phyloP scores from a whole-genome alignment of 2,329 filamentous ascomycete genomes.

The Colletotrichum truncatum region DNA sequence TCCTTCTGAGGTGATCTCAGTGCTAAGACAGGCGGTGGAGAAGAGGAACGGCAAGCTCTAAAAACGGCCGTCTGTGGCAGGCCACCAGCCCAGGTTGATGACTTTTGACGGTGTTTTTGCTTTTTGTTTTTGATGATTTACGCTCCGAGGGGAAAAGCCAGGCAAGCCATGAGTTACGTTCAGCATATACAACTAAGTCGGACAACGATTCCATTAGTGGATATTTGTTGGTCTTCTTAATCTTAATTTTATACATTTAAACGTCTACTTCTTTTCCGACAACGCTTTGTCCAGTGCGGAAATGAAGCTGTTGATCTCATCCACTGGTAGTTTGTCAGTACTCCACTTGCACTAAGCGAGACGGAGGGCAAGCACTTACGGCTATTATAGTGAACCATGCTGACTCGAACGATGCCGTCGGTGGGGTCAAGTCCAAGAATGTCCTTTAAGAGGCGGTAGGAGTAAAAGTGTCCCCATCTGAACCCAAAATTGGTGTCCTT shows the following conservation, averaged over 20 bases:
- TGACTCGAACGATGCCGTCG: slow-evolving; percentile 74
- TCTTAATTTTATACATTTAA: slow-evolving; percentile 11
- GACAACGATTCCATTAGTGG: background rate
- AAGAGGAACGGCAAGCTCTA: slow-evolving; percentile 55
- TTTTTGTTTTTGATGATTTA: background rate
- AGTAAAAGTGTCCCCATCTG: slow-evolving; percentile 76
- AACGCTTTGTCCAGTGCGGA: slow-evolving; percentile 60
- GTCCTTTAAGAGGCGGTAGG: slow-evolving; percentile 67
- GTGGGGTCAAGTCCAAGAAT: slow-evolving; percentile 63
- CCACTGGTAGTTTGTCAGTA: slow-evolving; percentile 47
- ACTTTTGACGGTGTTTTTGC: slow-evolving; percentile 4
- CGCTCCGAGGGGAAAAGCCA: slow-evolving; percentile 3
- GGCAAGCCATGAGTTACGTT: slow-evolving; percentile 22
- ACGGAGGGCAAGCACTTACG: slow-evolving; percentile 50
- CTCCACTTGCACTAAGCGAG: background rate
- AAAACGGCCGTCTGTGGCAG: background rate
- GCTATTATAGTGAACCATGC: slow-evolving; percentile 79
- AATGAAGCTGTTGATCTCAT: slow-evolving; percentile 64
- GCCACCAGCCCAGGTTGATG: slow-evolving; percentile 11
- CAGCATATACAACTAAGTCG: slow-evolving; percentile 15
- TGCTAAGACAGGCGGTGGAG: slow-evolving; percentile 83
- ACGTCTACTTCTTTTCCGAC: slow-evolving; percentile 34
- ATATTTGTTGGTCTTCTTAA: slow-evolving; percentile 7
- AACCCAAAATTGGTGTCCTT: slow-evolving; percentile 67
- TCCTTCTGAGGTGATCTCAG: slow-evolving; percentile 85